Evolutionary conservation across 306 rosid species (phyloP).

Genomic region (Sechiopsis laciniata): DNA sequence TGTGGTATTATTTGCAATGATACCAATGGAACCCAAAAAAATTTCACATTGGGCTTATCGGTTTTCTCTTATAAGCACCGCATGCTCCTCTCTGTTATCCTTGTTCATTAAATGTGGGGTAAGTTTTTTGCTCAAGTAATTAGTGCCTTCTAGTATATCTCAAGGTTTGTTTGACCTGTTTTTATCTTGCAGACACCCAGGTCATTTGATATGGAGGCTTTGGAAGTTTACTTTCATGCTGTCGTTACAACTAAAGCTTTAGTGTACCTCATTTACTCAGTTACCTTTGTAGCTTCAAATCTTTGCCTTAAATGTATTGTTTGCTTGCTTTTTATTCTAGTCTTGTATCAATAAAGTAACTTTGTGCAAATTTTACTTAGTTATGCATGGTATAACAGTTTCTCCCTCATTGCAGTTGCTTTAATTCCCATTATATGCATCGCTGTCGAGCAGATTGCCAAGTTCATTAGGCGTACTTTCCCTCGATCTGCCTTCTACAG

Average conservation of each 20-base stretch:
- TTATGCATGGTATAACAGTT: slow-evolving; percentile 27
- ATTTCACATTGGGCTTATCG: slow-evolving; percentile 81
- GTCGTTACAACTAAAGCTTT: slow-evolving; percentile 65
- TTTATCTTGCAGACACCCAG: slow-evolving; percentile 62
- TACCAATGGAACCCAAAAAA: slow-evolving; percentile 61
- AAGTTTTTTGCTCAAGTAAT: slow-evolving; percentile 23
- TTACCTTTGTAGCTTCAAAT: slow-evolving; percentile 64
- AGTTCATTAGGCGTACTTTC: slow-evolving; percentile 80
- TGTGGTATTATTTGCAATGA: slow-evolving; percentile 69
- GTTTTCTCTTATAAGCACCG: slow-evolving; percentile 73
- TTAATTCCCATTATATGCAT: slow-evolving; percentile 77
- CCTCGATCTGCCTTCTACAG: slow-evolving; percentile 73
- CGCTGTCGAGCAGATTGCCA: slow-evolving; percentile 69
- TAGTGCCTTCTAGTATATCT: not conserved
- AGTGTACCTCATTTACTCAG: slow-evolving; percentile 73
- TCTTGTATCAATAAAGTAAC: not conserved
- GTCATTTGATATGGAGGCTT: slow-evolving; percentile 70
- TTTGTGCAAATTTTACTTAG: not conserved
- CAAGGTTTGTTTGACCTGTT: slow-evolving; percentile 12
- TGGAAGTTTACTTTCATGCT: slow-evolving; percentile 75
- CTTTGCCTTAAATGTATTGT: slow-evolving; percentile 68
- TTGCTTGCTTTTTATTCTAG: not conserved
- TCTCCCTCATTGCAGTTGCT: slow-evolving; percentile 55
- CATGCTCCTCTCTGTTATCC: slow-evolving; percentile 62
- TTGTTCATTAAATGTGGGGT: slow-evolving; percentile 74